Base-by-base conservation (phyloP, 2,329 filamentous ascomycete genomes). In the Aspergillus viridinutans region DNA sequence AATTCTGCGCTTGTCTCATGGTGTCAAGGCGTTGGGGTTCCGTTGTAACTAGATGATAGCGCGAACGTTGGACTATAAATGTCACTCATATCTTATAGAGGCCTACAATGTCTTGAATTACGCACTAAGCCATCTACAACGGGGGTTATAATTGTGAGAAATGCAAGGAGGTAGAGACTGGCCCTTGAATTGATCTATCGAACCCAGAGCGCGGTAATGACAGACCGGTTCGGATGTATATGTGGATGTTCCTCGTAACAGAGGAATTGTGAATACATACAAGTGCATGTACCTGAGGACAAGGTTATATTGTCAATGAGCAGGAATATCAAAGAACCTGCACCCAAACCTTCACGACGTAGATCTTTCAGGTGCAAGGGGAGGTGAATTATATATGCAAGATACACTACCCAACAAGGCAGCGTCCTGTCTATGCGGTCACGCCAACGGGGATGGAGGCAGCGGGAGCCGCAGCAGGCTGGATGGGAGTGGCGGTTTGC, bases 381-480 rank as follows among this genome's bases (percentile, higher is more conserved):
- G 10, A 3, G 21, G 12, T 5, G 21, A 38, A 29, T 35, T 47
- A 35, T 47, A 38, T 53, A 42, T 26, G 23, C n/a, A 38, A 48
- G 25, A 25, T 54, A 32, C 38, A 54, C 14, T 38, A 38, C 43
- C 43, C 32, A 53, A n/a, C 20, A 47, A 28, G 17, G 52, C 57
- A 54, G 32, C 56, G n/a, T 14, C 40, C 40, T 6, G 20, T 45
- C 42, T 71, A 74, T 25, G 67, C 70, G 38, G 65, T 66, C 40
- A 69, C 69, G 23, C 67, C 68, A 21, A 72, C 59, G 4, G 69
- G 63, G 42, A 64, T 62, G 10, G 66, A 62, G 48, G 53, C 45
- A 49, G 52, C 43, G 48, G 65, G 57, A 38, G 65, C 61, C 20
- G 60, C 63, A 21, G 63, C 61, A 52, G 65, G 57, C 29, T 59